Percentiles rank a stretch among this genome's conserved stretches.
Conservation (phyloP, 1,284 basidiomycete species). For the Trichosporon inkin region DNA sequence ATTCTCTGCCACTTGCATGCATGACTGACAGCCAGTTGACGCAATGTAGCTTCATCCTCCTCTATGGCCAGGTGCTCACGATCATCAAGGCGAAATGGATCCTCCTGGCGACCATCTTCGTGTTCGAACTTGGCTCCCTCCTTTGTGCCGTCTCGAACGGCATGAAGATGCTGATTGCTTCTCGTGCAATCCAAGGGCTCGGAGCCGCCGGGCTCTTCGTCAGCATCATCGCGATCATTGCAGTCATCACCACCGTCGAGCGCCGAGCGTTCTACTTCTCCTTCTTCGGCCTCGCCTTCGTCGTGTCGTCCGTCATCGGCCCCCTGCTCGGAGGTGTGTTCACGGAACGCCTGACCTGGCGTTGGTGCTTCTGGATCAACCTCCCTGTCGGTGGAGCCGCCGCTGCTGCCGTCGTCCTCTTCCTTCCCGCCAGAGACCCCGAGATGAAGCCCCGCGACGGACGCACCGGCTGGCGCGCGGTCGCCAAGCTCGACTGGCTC, state of each 20-base stretch:
- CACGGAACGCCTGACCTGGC: conserved; percentile 52
- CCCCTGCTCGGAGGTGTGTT: conserved; percentile 52
- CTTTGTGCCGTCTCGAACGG: conserved; percentile 54
- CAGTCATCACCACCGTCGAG: conserved; percentile 47
- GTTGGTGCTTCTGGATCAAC: conserved; percentile 55
- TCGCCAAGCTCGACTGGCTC: conserved; percentile 49
- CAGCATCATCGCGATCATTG: conserved; percentile 51
- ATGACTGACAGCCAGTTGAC: conserved; percentile 26
- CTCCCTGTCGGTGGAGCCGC: conserved; percentile 51
- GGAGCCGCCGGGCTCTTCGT: conserved; percentile 45
- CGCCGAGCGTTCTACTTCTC: conserved; percentile 50
- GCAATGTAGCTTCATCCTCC: conserved; percentile 50
- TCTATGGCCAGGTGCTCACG: conserved; percentile 51
- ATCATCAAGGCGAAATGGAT: conserved; percentile 52
- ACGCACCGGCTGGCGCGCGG: conserved; percentile 27
- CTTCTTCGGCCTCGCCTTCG: conserved; percentile 47
- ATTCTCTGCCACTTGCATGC: conserved; percentile 13
- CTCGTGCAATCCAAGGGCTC: conserved; percentile 52
- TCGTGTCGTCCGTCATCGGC: conserved; percentile 46
- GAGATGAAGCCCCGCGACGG: conserved; percentile 31
- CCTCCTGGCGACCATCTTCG: conserved; percentile 52
- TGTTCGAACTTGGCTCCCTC: conserved; percentile 54
- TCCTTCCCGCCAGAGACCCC: conserved; percentile 52
- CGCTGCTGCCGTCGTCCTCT: conserved; percentile 48
- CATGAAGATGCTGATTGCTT: conserved; percentile 53